Evolutionary conservation across 2,329 filamentous ascomycete species (phyloP).

Genomic region (Pseudocercospora crystallina): DNA sequence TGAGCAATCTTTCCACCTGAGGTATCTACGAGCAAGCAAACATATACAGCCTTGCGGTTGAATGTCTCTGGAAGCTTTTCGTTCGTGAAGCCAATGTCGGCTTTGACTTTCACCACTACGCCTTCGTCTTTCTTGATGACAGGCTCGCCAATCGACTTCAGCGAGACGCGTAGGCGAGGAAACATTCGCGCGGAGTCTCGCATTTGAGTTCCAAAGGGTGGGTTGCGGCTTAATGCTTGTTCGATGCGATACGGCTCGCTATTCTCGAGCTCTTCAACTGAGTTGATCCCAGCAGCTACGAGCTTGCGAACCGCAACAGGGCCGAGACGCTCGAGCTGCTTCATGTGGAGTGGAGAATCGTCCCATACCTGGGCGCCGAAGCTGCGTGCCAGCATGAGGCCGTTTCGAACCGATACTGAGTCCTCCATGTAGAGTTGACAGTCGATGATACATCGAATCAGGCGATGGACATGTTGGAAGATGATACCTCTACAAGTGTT

Average conservation of each 20-base stretch:
- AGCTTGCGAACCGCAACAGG: conserved; percentile 73
- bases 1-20: conserved; percentile 68
- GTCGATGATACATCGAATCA: conserved; percentile 74
- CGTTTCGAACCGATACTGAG: conserved; percentile 64
- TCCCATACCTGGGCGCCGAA: conserved; percentile 80
- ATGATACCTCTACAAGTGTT: conserved; percentile 62
- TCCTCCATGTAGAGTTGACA: conserved; percentile 66
- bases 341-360: conserved; percentile 73
- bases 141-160: conserved; percentile 51
- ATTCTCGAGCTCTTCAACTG: conserved; percentile 66
- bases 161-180: conserved; percentile 62
- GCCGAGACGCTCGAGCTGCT: conserved; percentile 79
- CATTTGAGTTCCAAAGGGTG: conserved; percentile 75
- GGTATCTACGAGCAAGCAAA: conserved; percentile 73
- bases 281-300: conserved; percentile 66
- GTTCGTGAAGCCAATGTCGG: conserved; percentile 71
- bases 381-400: conserved; percentile 75
- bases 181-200: conserved; percentile 67
- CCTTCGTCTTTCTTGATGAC: conserved; percentile 40
- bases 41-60: conserved; percentile 62
- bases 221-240: conserved; percentile 71
- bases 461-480: conserved; percentile 66
- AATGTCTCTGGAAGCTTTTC: conserved; percentile 61
- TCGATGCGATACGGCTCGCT: conserved; percentile 74
- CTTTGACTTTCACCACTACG: conserved; percentile 63